Conservation (phyloP, 2,329 filamentous ascomycete species). For the Calonectria ilicicola region DNA sequence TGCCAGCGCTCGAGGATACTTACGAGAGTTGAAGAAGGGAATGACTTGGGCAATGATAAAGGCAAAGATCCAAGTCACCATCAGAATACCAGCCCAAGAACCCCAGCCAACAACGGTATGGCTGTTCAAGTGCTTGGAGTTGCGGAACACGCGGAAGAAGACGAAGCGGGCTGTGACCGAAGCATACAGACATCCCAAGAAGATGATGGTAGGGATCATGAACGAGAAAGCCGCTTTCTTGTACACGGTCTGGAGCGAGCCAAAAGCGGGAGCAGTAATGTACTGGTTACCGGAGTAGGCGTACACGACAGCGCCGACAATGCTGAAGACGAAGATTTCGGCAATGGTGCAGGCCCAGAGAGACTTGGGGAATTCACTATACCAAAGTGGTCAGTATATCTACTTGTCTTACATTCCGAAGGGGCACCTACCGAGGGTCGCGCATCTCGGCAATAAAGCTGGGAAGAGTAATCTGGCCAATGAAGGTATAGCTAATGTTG, state of each 20-base stretch:
- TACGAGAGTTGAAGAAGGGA: slow-evolving; percentile 86
- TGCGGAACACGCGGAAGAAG: slow-evolving; percentile 89
- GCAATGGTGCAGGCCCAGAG: slow-evolving; percentile 91
- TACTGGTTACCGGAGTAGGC: slow-evolving; percentile 92
- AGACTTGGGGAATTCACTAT: slow-evolving; percentile 88
- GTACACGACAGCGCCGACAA: slow-evolving; percentile 86
- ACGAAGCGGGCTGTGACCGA: slow-evolving; percentile 91
- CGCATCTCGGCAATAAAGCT: slow-evolving; percentile 97
- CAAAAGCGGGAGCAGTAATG: slow-evolving; percentile 88
- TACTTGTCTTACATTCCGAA: background rate
- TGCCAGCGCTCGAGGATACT: slow-evolving; percentile 41
- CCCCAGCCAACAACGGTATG: slow-evolving; percentile 88
- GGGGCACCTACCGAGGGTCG: slow-evolving; percentile 59
- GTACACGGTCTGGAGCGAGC: slow-evolving; percentile 81
- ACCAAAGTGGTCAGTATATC: slow-evolving; percentile 41
- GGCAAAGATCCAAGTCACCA: slow-evolving; percentile 81
- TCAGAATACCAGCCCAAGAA: slow-evolving; percentile 80
- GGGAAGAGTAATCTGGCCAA: slow-evolving; percentile 92
- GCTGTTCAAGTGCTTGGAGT: slow-evolving; percentile 81
- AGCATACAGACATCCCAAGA: slow-evolving; percentile 90
- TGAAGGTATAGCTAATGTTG: slow-evolving; percentile 97
- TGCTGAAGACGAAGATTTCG: slow-evolving; percentile 86
- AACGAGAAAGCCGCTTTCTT: slow-evolving; percentile 94
- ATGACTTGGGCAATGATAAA: slow-evolving; percentile 95
- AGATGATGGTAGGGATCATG: slow-evolving; percentile 95